Percentiles rank a stretch among this genome's conserved stretches.
phyloP scores from a whole-genome alignment of 1,284 basidiomycete species.

The Heterobasidion parviporum region DNA sequence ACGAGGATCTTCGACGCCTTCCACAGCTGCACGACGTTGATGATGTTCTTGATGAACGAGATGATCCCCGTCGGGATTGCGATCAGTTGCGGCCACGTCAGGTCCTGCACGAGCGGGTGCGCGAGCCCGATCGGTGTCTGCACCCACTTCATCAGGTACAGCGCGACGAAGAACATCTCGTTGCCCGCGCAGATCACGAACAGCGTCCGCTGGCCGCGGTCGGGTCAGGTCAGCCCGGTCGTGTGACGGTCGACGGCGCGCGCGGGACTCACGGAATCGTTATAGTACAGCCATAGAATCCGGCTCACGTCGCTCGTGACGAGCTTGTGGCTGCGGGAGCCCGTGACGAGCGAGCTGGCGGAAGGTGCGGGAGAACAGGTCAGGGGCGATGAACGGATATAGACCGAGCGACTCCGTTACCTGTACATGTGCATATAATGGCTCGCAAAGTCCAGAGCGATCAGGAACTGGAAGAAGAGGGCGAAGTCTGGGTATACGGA shows the following conservation, averaged over 20 bases:
- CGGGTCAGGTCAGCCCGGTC: not conserved
- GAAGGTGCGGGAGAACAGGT: not conserved
- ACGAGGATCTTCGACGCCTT: constrained; percentile 96
- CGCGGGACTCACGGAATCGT: constrained; percentile 66
- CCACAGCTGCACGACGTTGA: constrained; percentile 97
- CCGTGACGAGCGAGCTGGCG: constrained; percentile 83
- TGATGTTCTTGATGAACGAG: constrained; percentile 82
- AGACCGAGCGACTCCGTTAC: constrained; percentile 32
- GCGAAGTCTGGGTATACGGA: constrained; percentile 82
- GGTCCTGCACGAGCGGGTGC: constrained; percentile 21
- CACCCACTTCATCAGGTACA: constrained; percentile 93
- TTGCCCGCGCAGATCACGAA: constrained; percentile 97
- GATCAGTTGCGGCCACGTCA: constrained; percentile 81
- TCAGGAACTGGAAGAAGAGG: constrained; percentile 88
- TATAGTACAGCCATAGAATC: constrained; percentile 93
- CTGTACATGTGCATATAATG: constrained; percentile 99
- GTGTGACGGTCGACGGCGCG: not conserved
- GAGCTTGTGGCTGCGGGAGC: constrained; percentile 87
- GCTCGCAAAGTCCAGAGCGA: constrained; percentile 95
- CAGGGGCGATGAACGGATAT: not conserved
- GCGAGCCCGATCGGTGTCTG: constrained; percentile 48
- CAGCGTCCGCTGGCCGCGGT: constrained; percentile 55
- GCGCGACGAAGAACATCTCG: constrained; percentile 92
- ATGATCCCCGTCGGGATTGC: constrained; percentile 65
- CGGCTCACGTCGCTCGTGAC: constrained; percentile 89